phyloP scores from a whole-genome alignment of 768 basidiomycete genomes.

The Daedaleopsis nitida region DNA sequence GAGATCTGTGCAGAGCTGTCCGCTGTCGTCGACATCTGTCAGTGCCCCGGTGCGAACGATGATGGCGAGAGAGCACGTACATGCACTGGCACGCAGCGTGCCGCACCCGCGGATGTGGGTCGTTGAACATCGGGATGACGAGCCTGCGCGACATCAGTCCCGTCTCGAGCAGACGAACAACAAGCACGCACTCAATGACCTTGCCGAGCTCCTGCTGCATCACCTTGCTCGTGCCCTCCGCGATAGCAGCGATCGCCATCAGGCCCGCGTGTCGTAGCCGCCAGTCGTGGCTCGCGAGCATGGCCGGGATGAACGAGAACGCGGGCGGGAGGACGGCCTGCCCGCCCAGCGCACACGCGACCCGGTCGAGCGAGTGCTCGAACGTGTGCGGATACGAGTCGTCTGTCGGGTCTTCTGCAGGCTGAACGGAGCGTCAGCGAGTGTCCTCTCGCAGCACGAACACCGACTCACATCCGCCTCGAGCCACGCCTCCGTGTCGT shows the following conservation, averaged over 20 bases:
- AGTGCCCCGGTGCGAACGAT: not conserved
- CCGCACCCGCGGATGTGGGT: constrained; percentile 73
- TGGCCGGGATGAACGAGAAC: constrained; percentile 80
- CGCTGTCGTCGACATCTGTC: constrained; percentile 43
- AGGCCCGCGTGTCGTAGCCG: constrained; percentile 81
- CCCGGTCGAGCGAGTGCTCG: constrained; percentile 80
- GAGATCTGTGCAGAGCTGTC: constrained; percentile 87
- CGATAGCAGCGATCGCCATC: constrained; percentile 85
- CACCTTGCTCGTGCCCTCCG: constrained; percentile 80
- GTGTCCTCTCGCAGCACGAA: not conserved
- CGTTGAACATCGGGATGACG: constrained; percentile 75
- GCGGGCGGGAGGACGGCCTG: constrained; percentile 74
- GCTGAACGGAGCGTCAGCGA: constrained; percentile 39
- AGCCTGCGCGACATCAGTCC: constrained; percentile 45
- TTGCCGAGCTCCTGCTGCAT: constrained; percentile 83
- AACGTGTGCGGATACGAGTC: constrained; percentile 74
- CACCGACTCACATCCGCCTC: constrained; percentile 66
- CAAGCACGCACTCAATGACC: constrained; percentile 67
- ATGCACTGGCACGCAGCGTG: constrained; percentile 85
- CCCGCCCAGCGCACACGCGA: constrained; percentile 82
- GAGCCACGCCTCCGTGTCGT: constrained; percentile 61
- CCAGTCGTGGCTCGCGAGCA: constrained; percentile 86
- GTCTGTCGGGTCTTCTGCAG: constrained; percentile 61
- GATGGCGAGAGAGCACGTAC: constrained; percentile 43
- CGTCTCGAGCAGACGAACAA: not conserved